Percentiles rank a stretch among this genome's conserved stretches.
Conservation (phyloP, 352 stramenopile genomes). For the Globisporangium nodosum region DNA sequence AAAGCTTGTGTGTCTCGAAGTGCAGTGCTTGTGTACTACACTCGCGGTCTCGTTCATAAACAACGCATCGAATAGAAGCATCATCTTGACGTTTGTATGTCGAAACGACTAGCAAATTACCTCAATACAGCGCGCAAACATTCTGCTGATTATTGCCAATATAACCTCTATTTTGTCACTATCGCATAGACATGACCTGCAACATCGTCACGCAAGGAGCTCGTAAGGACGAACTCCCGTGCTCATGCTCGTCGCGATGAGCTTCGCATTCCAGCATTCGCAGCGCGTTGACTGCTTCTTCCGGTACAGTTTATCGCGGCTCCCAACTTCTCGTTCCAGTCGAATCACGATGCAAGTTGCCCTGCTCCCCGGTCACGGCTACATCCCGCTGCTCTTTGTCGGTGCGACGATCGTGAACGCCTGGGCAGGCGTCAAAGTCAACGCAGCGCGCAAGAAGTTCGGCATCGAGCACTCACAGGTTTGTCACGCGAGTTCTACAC, state of each 20-base stretch:
- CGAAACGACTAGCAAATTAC: not conserved
- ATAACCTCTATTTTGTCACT: not conserved
- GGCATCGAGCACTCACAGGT: not conserved
- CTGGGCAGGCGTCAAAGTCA: not conserved
- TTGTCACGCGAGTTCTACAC: not conserved
- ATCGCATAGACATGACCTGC: not conserved
- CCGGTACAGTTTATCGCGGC: no score
- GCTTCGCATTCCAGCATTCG: not conserved
- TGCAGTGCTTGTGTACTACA: no score
- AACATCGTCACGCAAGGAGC: not conserved
- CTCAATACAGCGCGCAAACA: not conserved
- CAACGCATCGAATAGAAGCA: not conserved
- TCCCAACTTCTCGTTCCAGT: not conserved
- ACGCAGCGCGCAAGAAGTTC: not conserved
- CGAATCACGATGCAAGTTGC: not conserved
- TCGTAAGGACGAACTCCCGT: no score
- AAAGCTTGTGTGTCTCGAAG: no score
- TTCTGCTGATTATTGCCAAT: not conserved
- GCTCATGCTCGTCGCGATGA: not conserved
- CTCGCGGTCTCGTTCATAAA: not conserved
- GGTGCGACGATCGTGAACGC: not conserved
- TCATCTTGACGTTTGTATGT: not conserved
- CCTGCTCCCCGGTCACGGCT: not conserved
- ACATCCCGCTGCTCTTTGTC: not conserved
- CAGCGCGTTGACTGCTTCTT: not conserved